phyloP scores from a whole-genome alignment of 176 grass and related monocot genomes.

The Saccharum officinarum region DNA sequence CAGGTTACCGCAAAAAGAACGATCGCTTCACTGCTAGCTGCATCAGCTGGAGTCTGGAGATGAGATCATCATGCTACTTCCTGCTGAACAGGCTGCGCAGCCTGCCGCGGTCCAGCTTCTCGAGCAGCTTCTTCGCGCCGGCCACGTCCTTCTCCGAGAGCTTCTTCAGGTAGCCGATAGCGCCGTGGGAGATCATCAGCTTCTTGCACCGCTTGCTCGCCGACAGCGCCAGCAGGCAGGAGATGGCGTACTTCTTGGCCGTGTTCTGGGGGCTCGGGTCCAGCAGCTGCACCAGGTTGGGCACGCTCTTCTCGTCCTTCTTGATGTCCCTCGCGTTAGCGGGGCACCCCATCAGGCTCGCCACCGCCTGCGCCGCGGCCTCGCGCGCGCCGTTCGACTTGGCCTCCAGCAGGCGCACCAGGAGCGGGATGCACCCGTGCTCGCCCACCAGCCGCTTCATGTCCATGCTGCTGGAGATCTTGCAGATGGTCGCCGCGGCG shows the following conservation, averaged over 20 bases:
- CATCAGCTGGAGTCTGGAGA: too few relatives aligned
- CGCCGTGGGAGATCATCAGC: conserved; percentile 88
- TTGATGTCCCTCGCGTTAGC: conserved; percentile 70
- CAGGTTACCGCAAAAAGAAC: conserved; percentile 48
- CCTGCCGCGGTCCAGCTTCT: conserved; percentile 81
- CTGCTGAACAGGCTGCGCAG: conserved; percentile 72
- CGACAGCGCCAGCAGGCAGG: conserved; percentile 64
- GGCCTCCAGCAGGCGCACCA: conserved; percentile 80
- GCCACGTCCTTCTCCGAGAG: conserved; percentile 85
- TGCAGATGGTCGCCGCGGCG: conserved; percentile 59
- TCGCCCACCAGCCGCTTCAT: conserved; percentile 83
- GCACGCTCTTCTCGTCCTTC: conserved; percentile 96
- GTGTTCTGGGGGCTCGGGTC: conserved; percentile 87
- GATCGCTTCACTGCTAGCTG: background rate
- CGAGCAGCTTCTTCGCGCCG: conserved; percentile 84
- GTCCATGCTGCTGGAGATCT: conserved; percentile 66
- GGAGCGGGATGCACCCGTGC: conserved; percentile 68
- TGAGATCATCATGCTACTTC: conserved; percentile 41
- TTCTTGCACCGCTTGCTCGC: conserved; percentile 86
- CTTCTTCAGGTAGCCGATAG: conserved; percentile 98
- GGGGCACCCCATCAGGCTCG: conserved; percentile 69
- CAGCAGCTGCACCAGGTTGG: conserved; percentile 93
- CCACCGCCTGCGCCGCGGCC: conserved; percentile 80
- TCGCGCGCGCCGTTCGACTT: conserved; percentile 74
- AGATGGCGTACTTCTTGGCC: conserved; percentile 96